Evolutionary conservation across 179 eudicot species (phyloP), one percentile per base, ranked within the genome.

Genomic region (Beta macrorhiza): DNA sequence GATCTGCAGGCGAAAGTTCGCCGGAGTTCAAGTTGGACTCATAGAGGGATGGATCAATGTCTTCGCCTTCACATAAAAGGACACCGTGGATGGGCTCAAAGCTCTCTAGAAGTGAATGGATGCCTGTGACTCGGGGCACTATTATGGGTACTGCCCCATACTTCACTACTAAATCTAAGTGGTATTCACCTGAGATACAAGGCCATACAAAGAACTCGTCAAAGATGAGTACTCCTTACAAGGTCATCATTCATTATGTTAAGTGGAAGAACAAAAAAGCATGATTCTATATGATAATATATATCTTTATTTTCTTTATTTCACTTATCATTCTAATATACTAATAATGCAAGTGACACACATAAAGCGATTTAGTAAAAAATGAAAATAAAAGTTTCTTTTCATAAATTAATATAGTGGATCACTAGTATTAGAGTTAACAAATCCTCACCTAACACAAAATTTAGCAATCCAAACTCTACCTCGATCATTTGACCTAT

Each of bases 41-140:
- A 74, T 95, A 95, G 15, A 85, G 87, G 0, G 97, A 89, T 0
- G 98, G 97, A 61, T 95, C 98, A 10, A 95, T 88, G 81, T 95
- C 98, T 74, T 95, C 98, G 0, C 98, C 98, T 85, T 95, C 98
- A 52, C 98, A 95, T 16, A 95, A 82, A 37, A 95, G 93, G 9
- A 95, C 97, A 7, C 98, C 98, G n/a, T 95, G 97, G 51, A 95
- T 95, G 11, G 98, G 98, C 83, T 93, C 97, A 76, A 95, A 95
- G 80, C 97, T 95, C 59, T 89, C 87, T 0, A 95, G 74, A 6
- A 91, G 83, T 79, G 78, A 85, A 79, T 93, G 92, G 19, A 95
- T 92, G 5, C 98, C 98, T 25, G 86, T 81, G 19, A 95, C 98
- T 52, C 98, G 85, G 44, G 98, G 98, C 3, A 95, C 98, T 51